phyloP scores from a whole-genome alignment of 306 rosid species.

The Morella rubra region DNA sequence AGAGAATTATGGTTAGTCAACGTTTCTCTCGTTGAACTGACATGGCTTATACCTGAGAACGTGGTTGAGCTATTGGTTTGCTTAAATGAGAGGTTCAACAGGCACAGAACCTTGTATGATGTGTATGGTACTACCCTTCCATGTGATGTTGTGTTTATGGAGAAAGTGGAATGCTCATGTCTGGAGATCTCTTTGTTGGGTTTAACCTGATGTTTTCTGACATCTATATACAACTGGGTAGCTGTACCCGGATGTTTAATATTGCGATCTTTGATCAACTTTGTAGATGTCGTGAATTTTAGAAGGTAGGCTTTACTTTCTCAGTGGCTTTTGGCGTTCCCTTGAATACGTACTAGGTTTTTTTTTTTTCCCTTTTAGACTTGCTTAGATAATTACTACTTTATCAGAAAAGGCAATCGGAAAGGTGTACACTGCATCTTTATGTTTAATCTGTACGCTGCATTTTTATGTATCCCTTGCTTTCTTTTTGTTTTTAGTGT shows the following conservation, averaged over 20 bases:
- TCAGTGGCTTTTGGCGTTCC: not conserved
- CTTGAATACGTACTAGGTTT: not conserved
- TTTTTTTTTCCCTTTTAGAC: not conserved
- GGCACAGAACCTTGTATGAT: not conserved
- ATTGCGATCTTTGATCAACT: not conserved
- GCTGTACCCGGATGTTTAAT: not conserved
- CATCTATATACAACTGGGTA: not conserved
- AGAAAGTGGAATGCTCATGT: not conserved
- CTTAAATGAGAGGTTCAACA: not conserved
- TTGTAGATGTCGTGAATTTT: no score
- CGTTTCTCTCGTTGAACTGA: not conserved
- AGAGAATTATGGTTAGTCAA: not conserved
- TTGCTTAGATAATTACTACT: no score
- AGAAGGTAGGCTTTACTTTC: not conserved
- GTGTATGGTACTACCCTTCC: not conserved
- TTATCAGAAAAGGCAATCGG: no score
- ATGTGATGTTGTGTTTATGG: not conserved
- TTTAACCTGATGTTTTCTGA: not conserved
- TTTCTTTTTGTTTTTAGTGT: not conserved
- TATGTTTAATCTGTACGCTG: constrained; percentile 4
- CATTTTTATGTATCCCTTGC: constrained; percentile 28
- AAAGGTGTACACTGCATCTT: not conserved
- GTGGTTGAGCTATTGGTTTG: not conserved
- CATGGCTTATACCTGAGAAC: not conserved
- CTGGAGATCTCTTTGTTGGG: not conserved